Percentiles rank a stretch among this genome's conserved stretches.
phyloP scores from a whole-genome alignment of 495 filamentous ascomycete species.

The Neurospora tetraspora region DNA sequence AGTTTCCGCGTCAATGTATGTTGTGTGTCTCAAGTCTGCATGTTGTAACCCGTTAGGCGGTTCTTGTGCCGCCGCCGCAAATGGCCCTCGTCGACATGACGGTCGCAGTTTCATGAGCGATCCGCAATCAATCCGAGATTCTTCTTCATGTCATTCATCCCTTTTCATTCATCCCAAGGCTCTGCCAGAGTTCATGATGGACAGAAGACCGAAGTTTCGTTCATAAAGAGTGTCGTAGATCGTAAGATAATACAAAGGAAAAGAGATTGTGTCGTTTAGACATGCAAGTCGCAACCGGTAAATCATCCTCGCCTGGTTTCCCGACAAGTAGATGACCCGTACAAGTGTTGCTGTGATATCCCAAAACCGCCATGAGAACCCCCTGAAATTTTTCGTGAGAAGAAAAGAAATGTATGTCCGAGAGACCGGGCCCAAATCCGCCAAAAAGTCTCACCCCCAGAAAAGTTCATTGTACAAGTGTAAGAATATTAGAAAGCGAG shows the following conservation, averaged over 20 bases:
- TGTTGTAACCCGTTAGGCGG: not conserved
- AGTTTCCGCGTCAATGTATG: not conserved
- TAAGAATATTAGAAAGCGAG: not conserved
- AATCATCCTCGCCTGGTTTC: not conserved
- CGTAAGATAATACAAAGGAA: not conserved
- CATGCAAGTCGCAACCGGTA: not conserved
- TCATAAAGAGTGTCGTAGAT: not conserved
- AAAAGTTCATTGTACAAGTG: not conserved
- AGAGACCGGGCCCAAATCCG: not conserved
- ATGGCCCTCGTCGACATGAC: not conserved
- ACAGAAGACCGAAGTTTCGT: not conserved
- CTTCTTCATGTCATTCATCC: not conserved
- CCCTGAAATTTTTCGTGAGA: not conserved
- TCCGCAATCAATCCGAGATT: not conserved
- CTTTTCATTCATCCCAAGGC: not conserved
- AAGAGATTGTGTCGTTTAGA: not conserved
- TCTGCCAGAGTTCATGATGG: not conserved
- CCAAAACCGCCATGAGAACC: not conserved
- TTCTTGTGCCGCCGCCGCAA: not conserved
- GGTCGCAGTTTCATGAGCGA: slow-evolving; percentile 4
- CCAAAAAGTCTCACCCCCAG: not conserved
- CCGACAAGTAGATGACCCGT: not conserved
- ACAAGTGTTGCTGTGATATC: not conserved
- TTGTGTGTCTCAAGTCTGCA: not conserved
- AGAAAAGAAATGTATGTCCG: not conserved